These are phyloP conservation scores for Pythium volutum DNA, from an alignment of 352 stramenopile species.

Conservation along the genomic window DNA sequence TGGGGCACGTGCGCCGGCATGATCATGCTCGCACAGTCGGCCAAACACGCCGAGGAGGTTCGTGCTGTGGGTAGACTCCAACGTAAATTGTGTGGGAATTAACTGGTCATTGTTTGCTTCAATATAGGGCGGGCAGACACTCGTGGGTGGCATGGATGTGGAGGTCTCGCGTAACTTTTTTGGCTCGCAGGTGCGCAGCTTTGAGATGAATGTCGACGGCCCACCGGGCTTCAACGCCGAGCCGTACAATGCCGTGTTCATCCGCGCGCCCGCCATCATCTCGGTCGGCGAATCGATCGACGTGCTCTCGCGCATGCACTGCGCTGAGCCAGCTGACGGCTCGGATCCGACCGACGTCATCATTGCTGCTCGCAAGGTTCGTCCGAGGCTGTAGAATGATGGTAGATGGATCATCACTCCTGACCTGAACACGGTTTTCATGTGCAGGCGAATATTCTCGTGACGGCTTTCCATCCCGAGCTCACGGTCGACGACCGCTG, in stretches of 20 bases:
- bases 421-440: not conserved
- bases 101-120: not conserved
- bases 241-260: conserved; percentile 95
- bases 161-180: conserved; percentile 98
- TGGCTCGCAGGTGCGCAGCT: conserved; percentile 89
- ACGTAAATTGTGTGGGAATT: no score
- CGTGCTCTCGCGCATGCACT: conserved; percentile 88
- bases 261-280: conserved; percentile 95
- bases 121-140: conserved; percentile 82
- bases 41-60: conserved; percentile 83
- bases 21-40: conserved; percentile 92
- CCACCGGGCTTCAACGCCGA: conserved; percentile 49
- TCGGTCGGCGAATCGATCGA: conserved; percentile 87
- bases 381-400: conserved; percentile 12
- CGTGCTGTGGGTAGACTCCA: not conserved
- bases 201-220: conserved; percentile 62
- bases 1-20: conserved; percentile 97
- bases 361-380: conserved; percentile 71
- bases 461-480: conserved; percentile 96
- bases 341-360: conserved; percentile 81
- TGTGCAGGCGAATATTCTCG: conserved; percentile 87
- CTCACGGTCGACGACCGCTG: conserved; percentile 92
- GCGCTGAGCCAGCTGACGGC: conserved; percentile 62
- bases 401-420: conserved; percentile 9
- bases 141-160: conserved; percentile 95